phyloP scores from a whole-genome alignment of 306 rosid genomes.

The Castanea mollissima region DNA sequence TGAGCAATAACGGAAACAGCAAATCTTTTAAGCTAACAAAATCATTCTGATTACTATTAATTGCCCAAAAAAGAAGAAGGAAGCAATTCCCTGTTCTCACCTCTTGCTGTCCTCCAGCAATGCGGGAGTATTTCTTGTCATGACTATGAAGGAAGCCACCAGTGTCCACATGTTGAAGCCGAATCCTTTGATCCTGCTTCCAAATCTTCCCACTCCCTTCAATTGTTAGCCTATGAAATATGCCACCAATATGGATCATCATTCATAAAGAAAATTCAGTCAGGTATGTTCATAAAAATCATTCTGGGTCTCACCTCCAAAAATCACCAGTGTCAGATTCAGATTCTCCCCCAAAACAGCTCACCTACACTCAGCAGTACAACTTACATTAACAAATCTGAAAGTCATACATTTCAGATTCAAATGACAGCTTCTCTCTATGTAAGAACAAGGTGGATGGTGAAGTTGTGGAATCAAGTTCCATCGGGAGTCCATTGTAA shows the following conservation, averaged over 20 bases:
- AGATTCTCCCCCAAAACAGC: slow-evolving; percentile 83
- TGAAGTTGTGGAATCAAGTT: neutral
- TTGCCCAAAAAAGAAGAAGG: neutral
- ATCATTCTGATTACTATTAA: neutral
- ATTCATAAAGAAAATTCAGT: slow-evolving; percentile 14
- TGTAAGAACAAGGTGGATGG: too few relatives aligned
- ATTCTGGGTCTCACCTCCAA: slow-evolving; percentile 65
- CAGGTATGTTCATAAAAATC: neutral
- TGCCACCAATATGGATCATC: slow-evolving; percentile 22
- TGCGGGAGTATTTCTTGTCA: slow-evolving; percentile 91
- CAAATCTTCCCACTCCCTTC: slow-evolving; percentile 97
- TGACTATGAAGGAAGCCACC: slow-evolving; percentile 84
- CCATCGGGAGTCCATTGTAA: neutral
- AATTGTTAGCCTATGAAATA: slow-evolving; percentile 51
- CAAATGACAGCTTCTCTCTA: neutral
- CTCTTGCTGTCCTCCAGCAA: slow-evolving; percentile 99
- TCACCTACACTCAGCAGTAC: slow-evolving; percentile 54
- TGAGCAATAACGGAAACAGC: neutral
- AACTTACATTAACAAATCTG: neutral
- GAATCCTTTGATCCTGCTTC: slow-evolving; percentile 92
- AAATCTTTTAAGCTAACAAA: neutral
- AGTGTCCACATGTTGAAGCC: slow-evolving; percentile 94
- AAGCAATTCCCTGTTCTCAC: slow-evolving; percentile 45
- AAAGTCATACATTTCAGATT: slow-evolving; percentile 12
- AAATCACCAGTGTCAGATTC: slow-evolving; percentile 86